Evolutionary conservation across 1,284 basidiomycete species (phyloP), one percentile per base, ranked within the genome.

Genomic region (Moesziomyces sp.): DNA sequence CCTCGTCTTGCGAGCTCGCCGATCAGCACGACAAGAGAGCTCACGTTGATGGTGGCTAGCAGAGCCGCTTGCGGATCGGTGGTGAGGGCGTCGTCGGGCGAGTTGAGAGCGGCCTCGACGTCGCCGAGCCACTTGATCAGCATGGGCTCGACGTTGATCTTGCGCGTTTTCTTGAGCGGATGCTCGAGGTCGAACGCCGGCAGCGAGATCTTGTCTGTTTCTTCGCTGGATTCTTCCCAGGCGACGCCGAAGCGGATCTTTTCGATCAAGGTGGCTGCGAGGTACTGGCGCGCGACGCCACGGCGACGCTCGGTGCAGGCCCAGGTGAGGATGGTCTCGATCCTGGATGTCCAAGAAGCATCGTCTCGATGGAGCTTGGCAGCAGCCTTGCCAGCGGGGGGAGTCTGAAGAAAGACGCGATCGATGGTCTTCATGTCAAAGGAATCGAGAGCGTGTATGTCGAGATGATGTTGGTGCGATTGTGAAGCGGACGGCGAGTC

Each of bases 311-410:
- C 88, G 0, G 92, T 92, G 57, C 94, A 91, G 67, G 90, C 90
- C 94, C 93, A 96, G 0, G 91, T 92, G 26, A 96, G 87, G 3
- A 95, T 87, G 57, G 91, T 89, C 75, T 92, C 90, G 21, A 74
- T 52, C 23, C 66, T 46, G 0, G 60, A 30, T n/a, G 60, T 48
- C 70, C 70, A 73, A 21, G 55, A 11, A 5, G 47, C 52, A 38
- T 73, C 70, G 46, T 63, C 60, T 13, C 63, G 64, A 11, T 52
- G 46, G 24, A 46, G 45, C 30, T 53, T 73, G n/a, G 52, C 24
- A 18, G 49, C 23, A 0, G 52, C 58, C 19, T 46, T 42, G 45
- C 45, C 28, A 35, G 35, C 49, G 1, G 38, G 1, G 1, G 44
- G 18, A 6, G 21, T 40, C 26, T 62, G 63, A 18, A 73, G 50